Evolutionary conservation across 179 eudicot genomes (phyloP), one percentile per base, ranked within the genome.

Genomic region (Carnegiea gigantea): DNA sequence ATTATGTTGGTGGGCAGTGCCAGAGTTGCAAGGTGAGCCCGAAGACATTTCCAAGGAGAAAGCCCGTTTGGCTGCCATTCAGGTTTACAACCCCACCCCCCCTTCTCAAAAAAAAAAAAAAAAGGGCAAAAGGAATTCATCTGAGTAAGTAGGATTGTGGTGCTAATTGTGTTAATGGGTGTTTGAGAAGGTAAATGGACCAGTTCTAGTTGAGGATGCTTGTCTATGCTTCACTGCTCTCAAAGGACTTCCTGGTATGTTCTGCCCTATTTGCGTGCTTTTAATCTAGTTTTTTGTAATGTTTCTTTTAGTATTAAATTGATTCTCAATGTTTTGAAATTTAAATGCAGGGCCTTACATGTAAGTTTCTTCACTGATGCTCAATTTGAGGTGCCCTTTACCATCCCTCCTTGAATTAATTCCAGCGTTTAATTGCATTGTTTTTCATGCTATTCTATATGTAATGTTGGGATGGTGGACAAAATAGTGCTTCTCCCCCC

Each of bases 21-120:
- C 99, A 49, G 99, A 95, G 79, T 81, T 95, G 78, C 98, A 95
- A 89, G 99, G 99, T 2, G 99, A 95, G 75, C 99, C 99, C 21
- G 99, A 93, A 81, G 99, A 93, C 21, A 95, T 95, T 64, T 92
- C 99, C 72, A 93, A 90, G 88, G 98, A 93, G 76, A 95, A 95
- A 82, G 98, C 98, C 85, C 90, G 98, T 43, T 85, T 95, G 81
- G 99, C 99, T 81, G 95, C 99, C 5, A 85, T 86, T 65, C 88
- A 93, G 92, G 99, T 92, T 87, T 40, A 40, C 9, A 40, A 23
- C 77, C 59, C 78, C 24, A 38, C 15, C 0, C 44, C 44, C 44
- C 44, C 5, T 6, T 5, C 5, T 5, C 40, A 38, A 38, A 40
- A 40, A 40, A 40, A 1, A 40, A 40, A 40, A 40, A 6, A 40